phyloP scores from a whole-genome alignment of 2,329 filamentous ascomycete species.

The Diaporthe velutina region DNA sequence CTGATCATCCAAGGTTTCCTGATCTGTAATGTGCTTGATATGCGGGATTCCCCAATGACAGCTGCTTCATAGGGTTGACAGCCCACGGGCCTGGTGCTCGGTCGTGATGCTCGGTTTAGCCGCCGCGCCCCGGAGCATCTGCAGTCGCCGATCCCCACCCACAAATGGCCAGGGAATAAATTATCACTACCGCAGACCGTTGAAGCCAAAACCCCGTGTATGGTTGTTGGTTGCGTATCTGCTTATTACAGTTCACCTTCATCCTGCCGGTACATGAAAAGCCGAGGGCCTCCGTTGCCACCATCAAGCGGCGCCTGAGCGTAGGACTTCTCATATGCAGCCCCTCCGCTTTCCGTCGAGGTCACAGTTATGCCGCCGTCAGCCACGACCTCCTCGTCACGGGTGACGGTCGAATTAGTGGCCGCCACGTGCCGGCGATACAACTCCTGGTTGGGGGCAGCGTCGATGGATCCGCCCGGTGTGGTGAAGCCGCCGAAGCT shows the following conservation, averaged over 20 bases:
- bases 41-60: slow-evolving; percentile 8
- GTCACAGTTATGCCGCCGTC: neutral
- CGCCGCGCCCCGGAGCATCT: slow-evolving; percentile 7
- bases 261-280: slow-evolving; percentile 43
- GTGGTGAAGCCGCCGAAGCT: slow-evolving; percentile 61
- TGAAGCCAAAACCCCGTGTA: neutral
- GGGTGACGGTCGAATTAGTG: slow-evolving; percentile 64
- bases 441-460: slow-evolving; percentile 54
- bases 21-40: neutral
- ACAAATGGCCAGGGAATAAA: neutral
- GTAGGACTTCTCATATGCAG: slow-evolving; percentile 23
- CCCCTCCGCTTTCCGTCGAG: slow-evolving; percentile 18
- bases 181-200: neutral
- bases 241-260: neutral
- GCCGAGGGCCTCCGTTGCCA: slow-evolving; percentile 39
- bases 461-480: slow-evolving; percentile 41
- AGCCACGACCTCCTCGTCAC: slow-evolving; percentile 59
- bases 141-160: neutral
- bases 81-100: slow-evolving; percentile 23
- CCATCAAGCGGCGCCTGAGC: slow-evolving; percentile 37
- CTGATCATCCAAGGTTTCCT: slow-evolving; percentile 9
- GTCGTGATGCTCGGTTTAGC: slow-evolving; percentile 13
- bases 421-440: slow-evolving; percentile 70
- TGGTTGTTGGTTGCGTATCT: neutral
- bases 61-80: neutral